Percentiles rank a stretch among this genome's conserved stretches.
Evolutionary conservation across 768 basidiomycete genomes (phyloP).

Genomic region (Suillus alpinus): DNA sequence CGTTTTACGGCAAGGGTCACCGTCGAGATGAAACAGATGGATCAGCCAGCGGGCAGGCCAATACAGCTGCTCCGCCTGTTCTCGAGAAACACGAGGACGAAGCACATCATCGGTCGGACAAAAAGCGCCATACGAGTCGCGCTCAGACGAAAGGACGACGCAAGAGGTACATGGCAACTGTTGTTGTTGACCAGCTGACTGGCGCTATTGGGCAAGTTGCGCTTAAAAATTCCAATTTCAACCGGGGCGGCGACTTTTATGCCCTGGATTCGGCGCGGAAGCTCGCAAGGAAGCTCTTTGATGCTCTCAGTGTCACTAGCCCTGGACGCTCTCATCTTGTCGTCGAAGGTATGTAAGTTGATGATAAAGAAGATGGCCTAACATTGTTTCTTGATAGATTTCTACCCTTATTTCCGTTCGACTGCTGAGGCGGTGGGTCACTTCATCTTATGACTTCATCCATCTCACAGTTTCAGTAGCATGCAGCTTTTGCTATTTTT

Average conservation of each 20-base stretch:
- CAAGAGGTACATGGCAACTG: conserved; percentile 53
- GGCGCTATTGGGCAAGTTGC: conserved; percentile 71
- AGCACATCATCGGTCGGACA: conserved; percentile 11
- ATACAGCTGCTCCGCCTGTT: conserved; percentile 4
- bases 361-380: background rate
- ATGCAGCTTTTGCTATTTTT: conserved; percentile 67
- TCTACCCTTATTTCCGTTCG: conserved; percentile 72
- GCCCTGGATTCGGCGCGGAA: conserved; percentile 61
- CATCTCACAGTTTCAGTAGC: conserved; percentile 34
- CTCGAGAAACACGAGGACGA: conserved; percentile 15
- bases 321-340: conserved; percentile 60
- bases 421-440: conserved; percentile 62
- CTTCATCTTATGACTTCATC: background rate
- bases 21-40: conserved; percentile 1
- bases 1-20: conserved; percentile 10
- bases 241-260: conserved; percentile 51
- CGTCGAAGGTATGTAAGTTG: conserved; percentile 51
- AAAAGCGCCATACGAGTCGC: conserved; percentile 20
- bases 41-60: conserved; percentile 15
- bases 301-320: conserved; percentile 53
- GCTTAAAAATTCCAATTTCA: conserved; percentile 61
- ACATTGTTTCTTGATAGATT: conserved; percentile 45
- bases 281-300: conserved; percentile 68
- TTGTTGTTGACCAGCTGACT: conserved; percentile 67
- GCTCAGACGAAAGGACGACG: conserved; percentile 40